These are phyloP conservation scores for Quercus gilva DNA, from an alignment of 306 rosid species.

Conservation along the genomic window DNA sequence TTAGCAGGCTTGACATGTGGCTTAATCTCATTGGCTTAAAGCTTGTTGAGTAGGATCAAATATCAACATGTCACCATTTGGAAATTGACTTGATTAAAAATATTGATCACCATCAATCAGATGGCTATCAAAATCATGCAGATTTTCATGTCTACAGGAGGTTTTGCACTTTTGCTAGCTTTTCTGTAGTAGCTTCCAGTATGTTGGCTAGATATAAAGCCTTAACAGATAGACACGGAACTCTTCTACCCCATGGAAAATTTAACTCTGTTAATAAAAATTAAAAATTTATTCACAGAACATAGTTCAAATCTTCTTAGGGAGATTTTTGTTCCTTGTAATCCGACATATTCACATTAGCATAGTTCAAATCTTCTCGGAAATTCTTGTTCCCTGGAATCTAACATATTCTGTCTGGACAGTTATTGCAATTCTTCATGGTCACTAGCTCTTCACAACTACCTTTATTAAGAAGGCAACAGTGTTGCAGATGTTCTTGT, in stretches of 20 bases:
- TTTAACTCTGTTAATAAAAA: background rate
- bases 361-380: background rate
- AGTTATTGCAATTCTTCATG: background rate
- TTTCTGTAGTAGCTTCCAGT: background rate
- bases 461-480: background rate
- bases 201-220: background rate
- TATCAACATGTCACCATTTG: too few relatives aligned
- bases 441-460: background rate
- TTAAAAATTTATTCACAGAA: background rate
- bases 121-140: too few relatives aligned
- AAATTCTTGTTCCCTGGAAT: background rate
- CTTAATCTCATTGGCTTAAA: too few relatives aligned
- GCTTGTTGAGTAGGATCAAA: too few relatives aligned
- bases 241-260: background rate
- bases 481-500: background rate
- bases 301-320: background rate
- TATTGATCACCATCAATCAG: too few relatives aligned
- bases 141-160: too few relatives aligned
- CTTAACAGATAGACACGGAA: background rate
- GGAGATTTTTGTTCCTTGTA: too few relatives aligned
- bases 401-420: background rate
- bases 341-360: too few relatives aligned
- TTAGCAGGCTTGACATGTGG: too few relatives aligned
- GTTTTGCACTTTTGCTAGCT: background rate
- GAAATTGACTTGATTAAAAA: too few relatives aligned